These are phyloP conservation scores for Eimeria necatrix DNA, from an alignment of 169 alveolate genomes.

Conservation along the genomic window DNA sequence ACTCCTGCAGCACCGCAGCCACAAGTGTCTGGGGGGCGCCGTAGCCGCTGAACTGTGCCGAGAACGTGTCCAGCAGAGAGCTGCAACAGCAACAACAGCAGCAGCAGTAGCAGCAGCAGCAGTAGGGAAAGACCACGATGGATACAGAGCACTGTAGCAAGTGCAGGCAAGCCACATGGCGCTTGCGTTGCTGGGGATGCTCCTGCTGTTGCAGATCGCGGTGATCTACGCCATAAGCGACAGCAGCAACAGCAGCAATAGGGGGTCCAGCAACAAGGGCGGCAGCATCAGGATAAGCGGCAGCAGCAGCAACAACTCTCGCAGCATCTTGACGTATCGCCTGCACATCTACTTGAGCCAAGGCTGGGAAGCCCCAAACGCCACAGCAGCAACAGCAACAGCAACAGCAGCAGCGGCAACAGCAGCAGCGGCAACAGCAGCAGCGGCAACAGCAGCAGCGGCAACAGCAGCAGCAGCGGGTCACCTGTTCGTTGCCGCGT, in stretches of 20 bases:
- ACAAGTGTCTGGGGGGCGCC: slow-evolving; percentile 74
- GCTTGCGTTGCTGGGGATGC: neutral
- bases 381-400: slow-evolving; percentile 5
- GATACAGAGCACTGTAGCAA: too few species aligned
- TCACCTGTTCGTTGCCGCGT: slow-evolving; percentile 79
- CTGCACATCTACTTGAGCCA: too few species aligned
- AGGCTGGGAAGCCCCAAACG: slow-evolving; percentile 18
- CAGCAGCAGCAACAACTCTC: too few species aligned
- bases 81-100: slow-evolving; percentile 34
- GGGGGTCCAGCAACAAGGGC: too few species aligned
- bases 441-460: neutral
- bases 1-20: slow-evolving; percentile 37
- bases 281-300: too few species aligned
- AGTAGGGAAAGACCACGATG: neutral
- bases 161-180: too few species aligned
- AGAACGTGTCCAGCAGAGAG: slow-evolving; percentile 52
- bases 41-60: slow-evolving; percentile 76
- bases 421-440: neutral
- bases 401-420: slow-evolving; percentile 39
- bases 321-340: too few species aligned
- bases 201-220: neutral
- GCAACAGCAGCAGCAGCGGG: neutral
- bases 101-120: slow-evolving; percentile 4
- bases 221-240: too few species aligned
- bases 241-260: too few species aligned